Conservation (phyloP, 163 green algal genomes). For the Scenedesmus sp. region DNA sequence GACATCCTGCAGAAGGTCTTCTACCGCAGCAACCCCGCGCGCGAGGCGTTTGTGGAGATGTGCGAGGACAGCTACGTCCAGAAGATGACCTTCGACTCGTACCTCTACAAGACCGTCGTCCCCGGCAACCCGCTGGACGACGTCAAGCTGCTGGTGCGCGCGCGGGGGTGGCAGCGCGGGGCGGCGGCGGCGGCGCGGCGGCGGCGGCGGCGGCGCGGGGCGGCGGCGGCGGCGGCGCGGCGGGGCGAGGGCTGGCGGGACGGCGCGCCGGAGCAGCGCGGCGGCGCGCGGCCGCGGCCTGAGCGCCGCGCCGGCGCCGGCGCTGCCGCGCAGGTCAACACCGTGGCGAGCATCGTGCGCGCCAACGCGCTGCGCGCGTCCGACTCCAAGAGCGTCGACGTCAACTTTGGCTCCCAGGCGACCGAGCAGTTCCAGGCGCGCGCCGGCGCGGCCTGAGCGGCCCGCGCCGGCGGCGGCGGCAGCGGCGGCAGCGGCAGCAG, state of each 20-base stretch:
- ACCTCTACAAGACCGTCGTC: slow-evolving; percentile 98
- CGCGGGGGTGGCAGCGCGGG: too few relatives aligned
- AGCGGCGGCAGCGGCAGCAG: neutral
- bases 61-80: slow-evolving; percentile 97
- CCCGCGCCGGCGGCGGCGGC: neutral
- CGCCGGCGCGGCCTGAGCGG: neutral
- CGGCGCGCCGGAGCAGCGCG: too few relatives aligned
- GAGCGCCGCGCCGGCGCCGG: slow-evolving; percentile 5
- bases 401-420: slow-evolving; percentile 81
- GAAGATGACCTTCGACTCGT: slow-evolving; percentile 99
- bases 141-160: slow-evolving; percentile 69
- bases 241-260: too few relatives aligned
- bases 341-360: slow-evolving; percentile 88
- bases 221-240: too few relatives aligned
- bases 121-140: slow-evolving; percentile 92
- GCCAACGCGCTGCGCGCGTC: slow-evolving; percentile 90
- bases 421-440: slow-evolving; percentile 61
- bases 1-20: slow-evolving; percentile 99
- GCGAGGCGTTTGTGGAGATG: slow-evolving; percentile 99
- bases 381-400: slow-evolving; percentile 70
- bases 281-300: neutral
- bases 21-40: slow-evolving; percentile 96
- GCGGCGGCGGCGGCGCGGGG: too few relatives aligned
- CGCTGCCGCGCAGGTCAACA: slow-evolving; percentile 62
- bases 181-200: too few relatives aligned